A percentile compares a stretch with the other conserved stretches of the same genome.
Evolutionary conservation across 352 stramenopile species (phyloP).

Genomic region (Peronospora farinosa): DNA sequence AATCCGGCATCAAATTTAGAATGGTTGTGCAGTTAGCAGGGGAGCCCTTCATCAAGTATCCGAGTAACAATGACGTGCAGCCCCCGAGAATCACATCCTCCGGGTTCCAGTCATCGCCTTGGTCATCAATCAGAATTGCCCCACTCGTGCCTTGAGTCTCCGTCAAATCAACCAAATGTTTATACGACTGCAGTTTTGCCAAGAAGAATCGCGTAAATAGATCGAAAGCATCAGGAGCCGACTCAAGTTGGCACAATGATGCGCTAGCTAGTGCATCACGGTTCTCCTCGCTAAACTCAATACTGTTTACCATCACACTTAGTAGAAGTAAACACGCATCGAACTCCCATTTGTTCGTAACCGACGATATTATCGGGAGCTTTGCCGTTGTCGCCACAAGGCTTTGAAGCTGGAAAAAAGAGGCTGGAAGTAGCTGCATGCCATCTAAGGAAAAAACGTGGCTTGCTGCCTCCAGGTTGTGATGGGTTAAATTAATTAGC

Average conservation of each 20-base stretch:
- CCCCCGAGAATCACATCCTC: conserved; percentile 75
- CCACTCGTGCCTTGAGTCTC: conserved; percentile 7
- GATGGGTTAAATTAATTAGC: conserved; percentile 76
- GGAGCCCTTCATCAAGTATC: conserved; percentile 63
- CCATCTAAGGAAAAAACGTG: conserved; percentile 37
- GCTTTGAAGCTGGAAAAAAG: conserved; percentile 38
- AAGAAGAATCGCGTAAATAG: conserved; percentile 53
- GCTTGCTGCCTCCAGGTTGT: conserved; percentile 42
- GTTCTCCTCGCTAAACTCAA: conserved; percentile 57
- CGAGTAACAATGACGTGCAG: conserved; percentile 57
- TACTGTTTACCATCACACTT: conserved; percentile 65
- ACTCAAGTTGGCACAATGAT: not conserved
- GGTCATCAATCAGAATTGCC: conserved; percentile 13
- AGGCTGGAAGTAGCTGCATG: conserved; percentile 36
- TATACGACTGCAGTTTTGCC: conserved; percentile 45
- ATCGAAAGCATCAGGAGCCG: conserved; percentile 19
- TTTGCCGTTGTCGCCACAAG: conserved; percentile 3
- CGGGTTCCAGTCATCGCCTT: conserved; percentile 42
- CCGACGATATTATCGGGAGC: not conserved
- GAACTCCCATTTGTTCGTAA: conserved; percentile 47
- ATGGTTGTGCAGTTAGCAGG: conserved; percentile 30
- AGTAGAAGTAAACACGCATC: conserved; percentile 53
- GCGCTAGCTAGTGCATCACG: conserved; percentile 29
- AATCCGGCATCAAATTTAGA: conserved; percentile 36
- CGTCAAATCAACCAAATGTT: conserved; percentile 44